Percentiles rank a stretch among this genome's conserved stretches.
Evolutionary conservation across 495 filamentous ascomycete species (phyloP).

Genomic region (Neurospora sp.): DNA sequence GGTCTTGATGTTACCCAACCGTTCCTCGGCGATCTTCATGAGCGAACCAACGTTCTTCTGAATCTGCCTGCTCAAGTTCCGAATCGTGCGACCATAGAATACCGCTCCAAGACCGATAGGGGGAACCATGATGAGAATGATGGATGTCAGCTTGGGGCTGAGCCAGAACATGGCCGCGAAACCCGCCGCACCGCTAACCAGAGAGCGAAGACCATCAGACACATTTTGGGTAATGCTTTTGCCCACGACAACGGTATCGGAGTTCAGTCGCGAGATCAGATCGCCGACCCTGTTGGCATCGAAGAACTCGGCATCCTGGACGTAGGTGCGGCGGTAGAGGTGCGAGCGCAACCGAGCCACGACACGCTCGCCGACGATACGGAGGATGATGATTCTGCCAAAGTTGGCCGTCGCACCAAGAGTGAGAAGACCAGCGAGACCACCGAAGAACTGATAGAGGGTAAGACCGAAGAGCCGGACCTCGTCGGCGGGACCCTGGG

Average conservation of each 20-base stretch:
- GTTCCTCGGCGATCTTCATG: constrained; percentile 94
- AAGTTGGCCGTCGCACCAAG: constrained; percentile 63
- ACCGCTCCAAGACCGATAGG: constrained; percentile 87
- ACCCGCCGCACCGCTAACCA: constrained; percentile 81
- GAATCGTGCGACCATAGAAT: constrained; percentile 77
- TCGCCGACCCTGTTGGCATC: constrained; percentile 96
- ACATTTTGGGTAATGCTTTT: constrained; percentile 98
- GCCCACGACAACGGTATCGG: constrained; percentile 92
- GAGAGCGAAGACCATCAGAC: constrained; percentile 80
- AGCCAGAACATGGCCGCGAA: constrained; percentile 88
- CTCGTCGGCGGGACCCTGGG: constrained; percentile 27
- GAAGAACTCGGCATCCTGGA: constrained; percentile 97
- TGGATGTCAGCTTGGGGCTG: constrained; percentile 78
- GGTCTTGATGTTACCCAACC: constrained; percentile 89
- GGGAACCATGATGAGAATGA: constrained; percentile 78
- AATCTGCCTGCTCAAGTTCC: constrained; percentile 79
- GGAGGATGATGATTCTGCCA: constrained; percentile 81
- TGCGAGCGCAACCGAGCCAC: constrained; percentile 81
- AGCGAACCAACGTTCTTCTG: constrained; percentile 86
- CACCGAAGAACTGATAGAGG: constrained; percentile 27
- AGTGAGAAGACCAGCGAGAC: constrained; percentile 27
- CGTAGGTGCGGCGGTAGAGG: constrained; percentile 80
- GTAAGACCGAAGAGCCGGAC: constrained; percentile 24
- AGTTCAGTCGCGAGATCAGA: constrained; percentile 86
- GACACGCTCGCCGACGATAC: constrained; percentile 92